Conservation (phyloP, 164 flowering plant species). For the Liquidambar formosana region DNA sequence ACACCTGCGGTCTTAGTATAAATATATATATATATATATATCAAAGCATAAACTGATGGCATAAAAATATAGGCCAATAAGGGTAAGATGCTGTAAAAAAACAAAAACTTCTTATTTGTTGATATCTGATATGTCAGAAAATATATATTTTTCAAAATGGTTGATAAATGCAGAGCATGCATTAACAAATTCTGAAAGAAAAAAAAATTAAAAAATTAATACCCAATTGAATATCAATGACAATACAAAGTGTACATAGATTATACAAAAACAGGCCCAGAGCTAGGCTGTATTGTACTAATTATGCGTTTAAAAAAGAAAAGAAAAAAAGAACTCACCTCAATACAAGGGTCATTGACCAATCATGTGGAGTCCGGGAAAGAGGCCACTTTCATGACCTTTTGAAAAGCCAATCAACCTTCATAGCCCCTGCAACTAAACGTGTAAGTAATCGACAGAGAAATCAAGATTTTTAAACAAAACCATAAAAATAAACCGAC, state of each 20-base stretch:
- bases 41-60: too few species aligned
- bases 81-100: neutral
- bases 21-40: too few species aligned
- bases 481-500: neutral
- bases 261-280: constrained; percentile 11
- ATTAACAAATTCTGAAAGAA: neutral
- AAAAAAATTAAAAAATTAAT: neutral
- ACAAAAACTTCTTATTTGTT: neutral
- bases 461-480: neutral
- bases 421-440: neutral
- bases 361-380: neutral
- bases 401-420: neutral
- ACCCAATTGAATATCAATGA: neutral
- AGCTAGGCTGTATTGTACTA: neutral
- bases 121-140: too few species aligned
- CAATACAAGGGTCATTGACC: neutral
- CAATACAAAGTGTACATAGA: constrained; percentile 1
- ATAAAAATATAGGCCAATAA: neutral
- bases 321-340: constrained; percentile 15
- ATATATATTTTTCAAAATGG: too few species aligned
- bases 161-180: neutral
- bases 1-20: too few species aligned
- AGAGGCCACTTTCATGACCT: constrained; percentile 3
- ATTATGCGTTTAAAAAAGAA: neutral
- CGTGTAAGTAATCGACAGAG: neutral